A percentile compares a stretch with the other conserved stretches of the same genome.
These are phyloP conservation scores for Neopestalotiopsis rosae DNA, from an alignment of 2,329 filamentous ascomycete genomes.

Conservation along the genomic window DNA sequence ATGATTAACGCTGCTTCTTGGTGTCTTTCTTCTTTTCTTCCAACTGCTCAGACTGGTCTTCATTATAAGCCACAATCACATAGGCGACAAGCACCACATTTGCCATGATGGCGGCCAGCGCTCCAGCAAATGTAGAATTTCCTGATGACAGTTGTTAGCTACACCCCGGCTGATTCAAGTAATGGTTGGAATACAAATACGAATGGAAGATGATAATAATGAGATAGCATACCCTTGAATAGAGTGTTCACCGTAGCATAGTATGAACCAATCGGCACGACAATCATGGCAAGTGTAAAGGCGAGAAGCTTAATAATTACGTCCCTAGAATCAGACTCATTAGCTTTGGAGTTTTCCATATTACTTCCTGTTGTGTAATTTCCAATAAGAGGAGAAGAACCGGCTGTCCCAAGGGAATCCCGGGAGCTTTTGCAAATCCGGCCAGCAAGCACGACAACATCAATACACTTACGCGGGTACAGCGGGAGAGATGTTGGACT, in stretches of 20 bases:
- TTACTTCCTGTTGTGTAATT: too few species aligned
- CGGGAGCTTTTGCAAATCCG: too few species aligned
- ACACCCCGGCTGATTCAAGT: background rate
- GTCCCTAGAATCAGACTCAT: conserved; percentile 53
- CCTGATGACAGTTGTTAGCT: conserved; percentile 53
- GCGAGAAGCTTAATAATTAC: conserved; percentile 90
- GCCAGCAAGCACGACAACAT: background rate
- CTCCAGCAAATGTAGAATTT: conserved; percentile 87
- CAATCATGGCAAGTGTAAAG: conserved; percentile 92
- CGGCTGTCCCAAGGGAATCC: too few species aligned
- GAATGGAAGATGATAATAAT: background rate
- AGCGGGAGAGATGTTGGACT: conserved; percentile 79
- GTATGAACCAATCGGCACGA: conserved; percentile 85
- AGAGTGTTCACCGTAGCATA: conserved; percentile 79
- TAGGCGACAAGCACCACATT: conserved; percentile 93
- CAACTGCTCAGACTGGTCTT: conserved; percentile 67
- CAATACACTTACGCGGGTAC: conserved; percentile 72
- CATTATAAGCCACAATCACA: conserved; percentile 87
- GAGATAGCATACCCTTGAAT: conserved; percentile 69
- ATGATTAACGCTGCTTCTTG: conserved; percentile 49
- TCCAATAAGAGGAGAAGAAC: too few species aligned
- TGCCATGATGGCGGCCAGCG: conserved; percentile 83
- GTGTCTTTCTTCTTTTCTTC: conserved; percentile 48
- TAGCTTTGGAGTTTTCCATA: conserved; percentile 10
- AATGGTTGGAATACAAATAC: background rate